Base-by-base conservation (phyloP, 2,329 filamentous ascomycete genomes). In the Cladophialophora exuberans region DNA sequence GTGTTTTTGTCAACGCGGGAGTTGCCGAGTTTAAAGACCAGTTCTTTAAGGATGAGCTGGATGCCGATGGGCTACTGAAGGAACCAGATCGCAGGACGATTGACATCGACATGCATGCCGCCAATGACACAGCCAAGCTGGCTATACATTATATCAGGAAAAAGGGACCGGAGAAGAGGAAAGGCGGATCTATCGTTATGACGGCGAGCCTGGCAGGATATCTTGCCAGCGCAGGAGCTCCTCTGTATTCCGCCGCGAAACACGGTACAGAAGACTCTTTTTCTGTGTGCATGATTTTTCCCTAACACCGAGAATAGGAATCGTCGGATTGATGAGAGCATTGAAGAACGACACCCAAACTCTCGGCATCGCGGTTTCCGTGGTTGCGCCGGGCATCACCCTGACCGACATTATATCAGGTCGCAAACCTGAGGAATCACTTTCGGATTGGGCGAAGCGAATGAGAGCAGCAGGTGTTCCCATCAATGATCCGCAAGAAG, bases 191-290 rank as follows among this genome's bases (percentile, higher is more conserved):
- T 38, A 77, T 80, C 47, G 73, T 75, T 2, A 66, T 78, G 65
- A 79, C 77, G 1, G 76, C 76, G 1, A 77, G 73, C 64, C 59
- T 80, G 51, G 77, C 77, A 1, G 77, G 77, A 0, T 79, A 79
- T 65, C 64, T 79, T 5, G 77, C 74, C 0, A 74, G 70, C 51
- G 75, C 76, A 9, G 76, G 76, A 0, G 73, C 75, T 20, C 76
- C 76, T 13, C 59, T 77, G 13, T 80, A 80, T 58, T 74, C 71
- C 23, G 76, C 76, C 17, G 77, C 77, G 7, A 80, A 80, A 56
- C 77, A 79, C 62, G 77, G 72, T 70, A 64, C 22, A 28, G 26
- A 9, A 17, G 6, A 17, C 6, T 10, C 5, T 20, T 10, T 30
- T n/a, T n/a, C n/a, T n/a, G n/a, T 38, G 10, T 3, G 5, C 30